phyloP scores from a whole-genome alignment of 2,329 filamentous ascomycete species.

The Clonostachys sp. region DNA sequence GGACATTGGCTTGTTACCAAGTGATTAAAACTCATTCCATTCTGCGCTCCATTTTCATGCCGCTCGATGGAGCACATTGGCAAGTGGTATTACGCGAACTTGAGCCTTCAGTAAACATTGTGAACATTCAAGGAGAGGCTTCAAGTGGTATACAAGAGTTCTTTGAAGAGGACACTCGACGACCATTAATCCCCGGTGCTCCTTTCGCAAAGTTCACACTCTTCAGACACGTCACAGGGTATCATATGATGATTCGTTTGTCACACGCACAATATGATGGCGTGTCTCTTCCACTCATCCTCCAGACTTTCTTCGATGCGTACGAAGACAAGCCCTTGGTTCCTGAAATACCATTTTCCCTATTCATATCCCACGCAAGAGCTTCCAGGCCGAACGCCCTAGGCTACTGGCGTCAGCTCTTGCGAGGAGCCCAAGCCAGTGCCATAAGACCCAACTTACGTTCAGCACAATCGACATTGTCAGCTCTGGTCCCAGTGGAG shows the following conservation, averaged over 20 bases:
- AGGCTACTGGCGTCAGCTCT: neutral
- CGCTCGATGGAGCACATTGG: conserved; percentile 5
- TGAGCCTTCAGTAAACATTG: neutral
- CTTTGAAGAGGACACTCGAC: neutral
- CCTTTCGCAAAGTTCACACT: neutral
- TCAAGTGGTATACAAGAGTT: conserved; percentile 1
- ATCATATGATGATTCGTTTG: conserved; percentile 7
- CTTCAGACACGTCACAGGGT: neutral
- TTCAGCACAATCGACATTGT: neutral
- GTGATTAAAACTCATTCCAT: conserved; percentile 2
- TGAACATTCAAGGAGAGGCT: neutral
- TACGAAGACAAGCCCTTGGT: no score
- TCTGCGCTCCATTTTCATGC: conserved; percentile 8
- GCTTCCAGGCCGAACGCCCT: neutral
- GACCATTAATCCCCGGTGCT: neutral
- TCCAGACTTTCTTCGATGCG: no score
- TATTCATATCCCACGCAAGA: neutral
- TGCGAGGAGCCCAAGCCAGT: neutral
- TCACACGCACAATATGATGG: conserved; percentile 14
- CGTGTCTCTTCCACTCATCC: conserved; percentile 8
- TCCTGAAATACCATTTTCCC: no score
- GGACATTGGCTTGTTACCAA: neutral
- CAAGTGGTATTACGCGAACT: conserved; percentile 6
- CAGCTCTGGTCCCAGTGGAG: neutral
- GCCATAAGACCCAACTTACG: neutral